These are phyloP conservation scores for Leccinum fibrillosum DNA, from an alignment of 768 basidiomycete genomes.

Conservation along the genomic window DNA sequence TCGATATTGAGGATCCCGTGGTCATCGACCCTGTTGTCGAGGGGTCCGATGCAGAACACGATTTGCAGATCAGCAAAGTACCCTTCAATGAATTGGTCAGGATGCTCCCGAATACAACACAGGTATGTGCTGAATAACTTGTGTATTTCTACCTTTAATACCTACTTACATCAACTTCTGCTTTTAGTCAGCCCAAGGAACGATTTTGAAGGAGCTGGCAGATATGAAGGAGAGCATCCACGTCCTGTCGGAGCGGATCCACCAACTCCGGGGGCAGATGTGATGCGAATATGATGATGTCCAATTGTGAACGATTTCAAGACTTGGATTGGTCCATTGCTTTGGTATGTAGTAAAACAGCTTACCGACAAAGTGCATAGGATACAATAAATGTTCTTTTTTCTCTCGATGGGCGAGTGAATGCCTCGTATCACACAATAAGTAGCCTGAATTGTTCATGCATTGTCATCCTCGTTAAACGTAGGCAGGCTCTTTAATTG, in stretches of 20 bases:
- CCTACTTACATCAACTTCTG: not conserved
- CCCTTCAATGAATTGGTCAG: constrained; percentile 68
- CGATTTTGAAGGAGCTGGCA: constrained; percentile 61
- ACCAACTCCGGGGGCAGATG: constrained; percentile 21
- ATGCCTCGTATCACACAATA: not conserved
- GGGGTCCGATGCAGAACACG: constrained; percentile 48
- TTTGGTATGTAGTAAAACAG: not conserved
- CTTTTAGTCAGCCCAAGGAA: constrained; percentile 64
- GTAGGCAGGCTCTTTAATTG: constrained; percentile 42
- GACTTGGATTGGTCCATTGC: not conserved
- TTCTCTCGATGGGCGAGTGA: not conserved
- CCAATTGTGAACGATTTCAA: not conserved
- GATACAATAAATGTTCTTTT: not conserved
- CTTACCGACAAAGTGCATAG: constrained; percentile 1
- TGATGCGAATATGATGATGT: not conserved
- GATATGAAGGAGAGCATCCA: constrained; percentile 46
- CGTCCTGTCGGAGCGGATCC: constrained; percentile 35
- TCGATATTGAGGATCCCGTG: constrained; percentile 50
- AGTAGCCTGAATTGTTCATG: constrained; percentile 2
- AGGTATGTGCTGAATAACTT: constrained; percentile 44
- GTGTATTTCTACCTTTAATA: constrained; percentile 2
- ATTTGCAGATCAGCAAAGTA: constrained; percentile 65
- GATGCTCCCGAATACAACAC: constrained; percentile 67
- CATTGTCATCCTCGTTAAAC: not conserved
- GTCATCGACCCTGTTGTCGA: constrained; percentile 61